Evolutionary conservation across 225 moss, liverwort and hornwort genomes (phyloP).

Genomic region (Physcomitrellopsis africana): DNA sequence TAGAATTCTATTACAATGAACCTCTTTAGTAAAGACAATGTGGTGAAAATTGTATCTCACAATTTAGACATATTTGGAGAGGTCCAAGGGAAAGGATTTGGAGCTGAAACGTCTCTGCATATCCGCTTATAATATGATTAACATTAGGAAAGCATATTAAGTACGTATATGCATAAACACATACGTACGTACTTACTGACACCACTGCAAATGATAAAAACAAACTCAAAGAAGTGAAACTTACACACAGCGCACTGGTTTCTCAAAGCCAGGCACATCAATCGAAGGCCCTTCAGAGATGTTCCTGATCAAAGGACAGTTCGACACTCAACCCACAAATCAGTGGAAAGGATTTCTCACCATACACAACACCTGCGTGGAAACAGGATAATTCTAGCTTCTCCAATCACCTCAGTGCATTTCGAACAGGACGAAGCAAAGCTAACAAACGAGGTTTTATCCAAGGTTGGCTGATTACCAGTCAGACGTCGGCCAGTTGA

Average conservation of each 20-base stretch:
- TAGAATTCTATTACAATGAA: no score
- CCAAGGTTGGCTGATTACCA: background rate
- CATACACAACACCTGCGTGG: no score
- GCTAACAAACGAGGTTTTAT: background rate
- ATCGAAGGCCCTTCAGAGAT: background rate
- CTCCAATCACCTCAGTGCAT: no score
- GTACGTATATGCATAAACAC: no score
- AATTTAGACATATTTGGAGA: constrained; percentile 1
- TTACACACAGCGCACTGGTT: constrained; percentile 19
- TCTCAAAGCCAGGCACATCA: constrained; percentile 15
- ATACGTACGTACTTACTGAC: no score
- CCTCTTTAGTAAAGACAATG: background rate
- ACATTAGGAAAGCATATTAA: no score
- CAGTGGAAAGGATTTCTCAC: background rate
- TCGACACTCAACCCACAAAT: background rate
- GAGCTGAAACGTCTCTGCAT: background rate
- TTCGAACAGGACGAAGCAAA: no score
- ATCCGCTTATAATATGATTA: background rate
- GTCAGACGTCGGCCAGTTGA: no score
- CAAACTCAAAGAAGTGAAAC: background rate
- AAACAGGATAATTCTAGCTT: no score
- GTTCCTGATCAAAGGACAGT: constrained; percentile 20
- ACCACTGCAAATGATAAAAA: background rate
- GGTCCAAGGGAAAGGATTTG: background rate
- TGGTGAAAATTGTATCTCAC: constrained; percentile 19